These are phyloP conservation scores for Mycena olivaceomarginata DNA, from an alignment of 768 basidiomycete genomes.

Conservation along the genomic window DNA sequence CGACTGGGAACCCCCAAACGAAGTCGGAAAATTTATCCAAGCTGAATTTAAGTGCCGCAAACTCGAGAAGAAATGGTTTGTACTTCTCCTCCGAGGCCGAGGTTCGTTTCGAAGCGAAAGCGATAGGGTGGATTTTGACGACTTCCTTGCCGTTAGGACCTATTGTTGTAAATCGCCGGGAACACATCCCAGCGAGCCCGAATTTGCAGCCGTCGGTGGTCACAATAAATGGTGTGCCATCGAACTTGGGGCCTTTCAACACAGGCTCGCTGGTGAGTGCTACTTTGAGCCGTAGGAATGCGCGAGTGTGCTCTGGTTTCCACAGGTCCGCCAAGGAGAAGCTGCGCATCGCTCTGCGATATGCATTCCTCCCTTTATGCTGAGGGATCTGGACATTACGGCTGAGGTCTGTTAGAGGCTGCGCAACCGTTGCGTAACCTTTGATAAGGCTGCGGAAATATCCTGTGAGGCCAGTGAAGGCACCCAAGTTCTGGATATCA, in stretches of 20 bases:
- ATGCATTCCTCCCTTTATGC: constrained; percentile 47
- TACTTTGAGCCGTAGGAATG: constrained; percentile 42
- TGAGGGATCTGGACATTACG: constrained; percentile 47
- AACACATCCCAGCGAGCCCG: constrained; percentile 50
- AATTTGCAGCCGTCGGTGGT: constrained; percentile 53
- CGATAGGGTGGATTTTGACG: constrained; percentile 41
- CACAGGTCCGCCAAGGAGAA: constrained; percentile 38
- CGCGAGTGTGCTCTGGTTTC: constrained; percentile 43
- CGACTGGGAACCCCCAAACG: constrained; percentile 50
- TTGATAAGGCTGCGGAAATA: constrained; percentile 58
- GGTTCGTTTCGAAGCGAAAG: no score
- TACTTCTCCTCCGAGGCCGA: constrained; percentile 36
- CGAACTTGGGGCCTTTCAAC: constrained; percentile 29
- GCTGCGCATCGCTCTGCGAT: constrained; percentile 49
- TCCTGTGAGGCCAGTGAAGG: constrained; percentile 42
- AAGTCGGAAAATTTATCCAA: constrained; percentile 44
- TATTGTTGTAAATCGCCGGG: constrained; percentile 42
- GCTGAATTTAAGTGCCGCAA: constrained; percentile 48
- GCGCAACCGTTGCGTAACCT: constrained; percentile 55
- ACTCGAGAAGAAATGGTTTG: constrained; percentile 56
- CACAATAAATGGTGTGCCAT: constrained; percentile 52
- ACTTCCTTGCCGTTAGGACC: constrained; percentile 41
- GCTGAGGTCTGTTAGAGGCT: constrained; percentile 56
- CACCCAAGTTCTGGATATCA: constrained; percentile 36
- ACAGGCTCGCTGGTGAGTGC: background rate